These are phyloP conservation scores for Globisporangium cylindrosporum DNA, from an alignment of 352 stramenopile species.

Conservation along the genomic window DNA sequence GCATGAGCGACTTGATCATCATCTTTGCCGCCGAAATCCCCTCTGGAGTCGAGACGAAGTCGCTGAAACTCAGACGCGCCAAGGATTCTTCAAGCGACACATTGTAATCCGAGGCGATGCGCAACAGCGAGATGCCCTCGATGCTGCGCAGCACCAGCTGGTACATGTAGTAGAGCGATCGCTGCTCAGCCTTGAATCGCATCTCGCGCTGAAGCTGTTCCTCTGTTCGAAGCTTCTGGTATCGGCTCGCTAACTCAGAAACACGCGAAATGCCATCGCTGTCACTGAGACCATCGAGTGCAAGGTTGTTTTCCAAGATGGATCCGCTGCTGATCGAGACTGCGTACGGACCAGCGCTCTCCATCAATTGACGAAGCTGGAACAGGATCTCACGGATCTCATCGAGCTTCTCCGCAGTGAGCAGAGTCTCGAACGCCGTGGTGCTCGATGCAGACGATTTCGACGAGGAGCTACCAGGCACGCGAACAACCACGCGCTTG, in stretches of 20 bases:
- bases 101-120: slow-evolving; percentile 63
- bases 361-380: slow-evolving; percentile 80
- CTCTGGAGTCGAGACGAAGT: slow-evolving; percentile 68
- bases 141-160: slow-evolving; percentile 75
- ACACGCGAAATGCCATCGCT: slow-evolving; percentile 49
- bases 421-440: slow-evolving; percentile 37
- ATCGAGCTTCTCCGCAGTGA: slow-evolving; percentile 56
- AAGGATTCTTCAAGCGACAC: slow-evolving; percentile 65
- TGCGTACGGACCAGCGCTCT: slow-evolving; percentile 66
- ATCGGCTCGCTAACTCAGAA: slow-evolving; percentile 59
- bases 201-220: slow-evolving; percentile 73
- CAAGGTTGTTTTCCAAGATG: slow-evolving; percentile 51
- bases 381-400: slow-evolving; percentile 81
- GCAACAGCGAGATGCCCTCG: slow-evolving; percentile 74
- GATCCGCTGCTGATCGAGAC: slow-evolving; percentile 71
- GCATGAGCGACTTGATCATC: slow-evolving; percentile 81
- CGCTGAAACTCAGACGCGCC: slow-evolving; percentile 66
- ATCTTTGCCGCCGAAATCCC: slow-evolving; percentile 57
- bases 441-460: slow-evolving; percentile 15
- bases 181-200: slow-evolving; percentile 80
- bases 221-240: slow-evolving; percentile 70
- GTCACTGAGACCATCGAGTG: slow-evolving; percentile 37
- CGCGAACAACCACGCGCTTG: slow-evolving; percentile 31
- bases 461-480: slow-evolving; percentile 20
- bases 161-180: slow-evolving; percentile 79